These are phyloP conservation scores for Mesotaenium endlicherianum DNA, from an alignment of 139 green algal species.

Conservation along the genomic window DNA sequence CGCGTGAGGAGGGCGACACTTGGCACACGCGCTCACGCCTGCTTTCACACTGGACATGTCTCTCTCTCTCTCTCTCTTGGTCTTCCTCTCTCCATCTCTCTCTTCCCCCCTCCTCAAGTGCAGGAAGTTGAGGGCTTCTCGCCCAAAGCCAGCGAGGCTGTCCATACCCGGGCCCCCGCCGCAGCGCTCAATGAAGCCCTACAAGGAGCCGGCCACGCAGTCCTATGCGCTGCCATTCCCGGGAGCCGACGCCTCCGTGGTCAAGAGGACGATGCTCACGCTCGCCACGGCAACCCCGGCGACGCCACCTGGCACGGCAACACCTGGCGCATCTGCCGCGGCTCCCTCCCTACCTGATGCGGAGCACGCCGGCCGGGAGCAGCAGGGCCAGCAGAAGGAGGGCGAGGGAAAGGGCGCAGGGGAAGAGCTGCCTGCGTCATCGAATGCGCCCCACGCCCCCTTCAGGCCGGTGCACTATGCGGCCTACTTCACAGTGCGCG, in stretches of 20 bases:
- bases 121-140: conserved; percentile 18
- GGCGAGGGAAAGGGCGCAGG: too few species aligned
- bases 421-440: conserved; percentile 45
- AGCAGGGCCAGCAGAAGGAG: neutral
- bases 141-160: neutral
- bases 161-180: conserved; percentile 4
- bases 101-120: neutral
- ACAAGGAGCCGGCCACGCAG: conserved; percentile 1
- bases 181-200: neutral
- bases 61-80: too few species aligned
- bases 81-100: neutral
- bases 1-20: too few species aligned
- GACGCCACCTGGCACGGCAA: too few species aligned
- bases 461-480: conserved; percentile 40
- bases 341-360: too few species aligned
- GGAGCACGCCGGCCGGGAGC: too few species aligned
- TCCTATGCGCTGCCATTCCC: conserved; percentile 39
- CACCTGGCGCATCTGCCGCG: too few species aligned
- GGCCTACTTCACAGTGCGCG: conserved; percentile 37
- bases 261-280: conserved; percentile 15
- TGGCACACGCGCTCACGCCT: too few species aligned
- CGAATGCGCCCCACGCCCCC: neutral
- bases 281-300: too few species aligned
- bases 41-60: too few species aligned
- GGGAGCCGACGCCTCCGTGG: conserved; percentile 44